A percentile compares a stretch with the other conserved stretches of the same genome.
Evolutionary conservation across 345 rosid species (phyloP).

Genomic region (Boechera stricta): DNA sequence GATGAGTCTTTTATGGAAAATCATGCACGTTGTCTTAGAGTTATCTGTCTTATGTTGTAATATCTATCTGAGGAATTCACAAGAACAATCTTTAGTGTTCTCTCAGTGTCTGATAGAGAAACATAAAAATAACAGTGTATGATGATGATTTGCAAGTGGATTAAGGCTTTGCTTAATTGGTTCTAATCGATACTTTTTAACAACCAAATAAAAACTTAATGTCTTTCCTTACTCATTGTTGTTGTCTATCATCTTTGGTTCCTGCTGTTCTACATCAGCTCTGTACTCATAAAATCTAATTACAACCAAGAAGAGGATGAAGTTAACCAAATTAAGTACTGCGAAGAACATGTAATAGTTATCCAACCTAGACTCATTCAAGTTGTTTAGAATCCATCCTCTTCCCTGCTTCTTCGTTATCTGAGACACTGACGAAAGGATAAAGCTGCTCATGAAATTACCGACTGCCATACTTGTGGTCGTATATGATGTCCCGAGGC

Average conservation of each 20-base stretch:
- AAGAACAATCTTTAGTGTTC: constrained; percentile 14
- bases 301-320: constrained; percentile 64
- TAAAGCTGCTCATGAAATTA: constrained; percentile 74
- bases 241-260: constrained; percentile 44
- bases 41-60: constrained; percentile 28
- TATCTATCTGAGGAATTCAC: constrained; percentile 15
- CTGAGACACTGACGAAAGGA: constrained; percentile 60
- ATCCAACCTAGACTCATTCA: constrained; percentile 77
- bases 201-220: not conserved
- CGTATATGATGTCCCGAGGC: constrained; percentile 80
- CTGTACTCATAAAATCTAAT: constrained; percentile 61
- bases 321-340: constrained; percentile 60
- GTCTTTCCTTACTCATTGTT: constrained; percentile 7
- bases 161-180: not conserved
- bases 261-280: constrained; percentile 51
- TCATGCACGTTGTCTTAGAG: constrained; percentile 25
- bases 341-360: constrained; percentile 75
- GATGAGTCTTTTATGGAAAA: constrained; percentile 24
- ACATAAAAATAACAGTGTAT: not conserved
- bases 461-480: constrained; percentile 64
- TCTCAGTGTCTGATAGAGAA: constrained; percentile 11
- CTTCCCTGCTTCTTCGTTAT: constrained; percentile 60
- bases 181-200: not conserved
- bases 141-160: constrained; percentile 2
- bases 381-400: constrained; percentile 74